Base-by-base conservation (phyloP, 2,329 filamentous ascomycete species). In the Talaromyces sp. region DNA sequence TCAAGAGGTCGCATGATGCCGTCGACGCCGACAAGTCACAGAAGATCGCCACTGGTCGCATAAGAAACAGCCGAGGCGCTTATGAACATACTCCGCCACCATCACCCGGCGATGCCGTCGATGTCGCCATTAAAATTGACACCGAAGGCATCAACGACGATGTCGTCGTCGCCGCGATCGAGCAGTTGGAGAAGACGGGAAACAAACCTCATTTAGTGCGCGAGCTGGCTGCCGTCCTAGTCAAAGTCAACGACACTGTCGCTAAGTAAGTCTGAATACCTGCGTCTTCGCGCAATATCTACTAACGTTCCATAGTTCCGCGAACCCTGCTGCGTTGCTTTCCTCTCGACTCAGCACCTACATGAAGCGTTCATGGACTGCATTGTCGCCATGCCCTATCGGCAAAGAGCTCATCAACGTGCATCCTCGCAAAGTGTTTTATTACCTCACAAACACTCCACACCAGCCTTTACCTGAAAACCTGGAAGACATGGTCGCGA, bases 161-260 rank as follows among this genome's bases (percentile, higher is more conserved):
- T 73, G 96, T 99, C 71, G 94, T 99, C 60, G 90, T 96, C 75
- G 92, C 88, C 16, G 92, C 96, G 58, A 92, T 98, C 72, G 81
- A 91, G 71, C 93, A 96, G 79, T 83, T 99, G 64, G 89, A 97
- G 77, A 90, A 90, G 76, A 96, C 93, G 1, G 90, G 88, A 67
- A 99, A 99, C 79, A 86, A 93, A 63, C 95, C 95, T 64, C 94
- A 97, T 78, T 84, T 98, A 35, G 92, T 98, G 68, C 97, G 97
- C 80, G 94, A 98, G 79, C 85, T 99, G 56, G 92, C 93, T 62
- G 86, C 88, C 14, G 86, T 96, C 60, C 84, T 98, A 66, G 87
- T 90, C 70, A 86, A 87, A 67, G 87, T 87, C 67, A 89, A 96
- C 68, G 87, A 89, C 66, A 91, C 91, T 69, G 92, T 99, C 66